Evolutionary conservation across 805 yeast species (phyloP).

Genomic region (Candida maesae): DNA sequence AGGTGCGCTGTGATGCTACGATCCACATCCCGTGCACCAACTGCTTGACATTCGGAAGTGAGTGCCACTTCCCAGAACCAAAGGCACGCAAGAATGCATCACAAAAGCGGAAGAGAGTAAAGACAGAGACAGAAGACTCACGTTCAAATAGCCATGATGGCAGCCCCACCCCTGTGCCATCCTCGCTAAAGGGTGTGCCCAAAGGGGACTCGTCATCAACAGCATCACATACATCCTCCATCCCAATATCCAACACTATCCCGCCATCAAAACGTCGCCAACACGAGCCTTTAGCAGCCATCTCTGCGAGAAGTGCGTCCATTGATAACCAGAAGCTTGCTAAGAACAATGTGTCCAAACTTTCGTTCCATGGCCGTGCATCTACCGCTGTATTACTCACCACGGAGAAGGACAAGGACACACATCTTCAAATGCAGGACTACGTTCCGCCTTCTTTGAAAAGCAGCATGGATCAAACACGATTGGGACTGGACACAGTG

Average conservation of each 20-base stretch:
- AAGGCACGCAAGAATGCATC: slow-evolving; percentile 39
- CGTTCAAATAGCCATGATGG: no score
- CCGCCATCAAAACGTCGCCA: slow-evolving; percentile 23
- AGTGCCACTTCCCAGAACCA: slow-evolving; percentile 63
- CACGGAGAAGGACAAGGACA: slow-evolving; percentile 8
- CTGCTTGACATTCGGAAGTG: slow-evolving; percentile 69
- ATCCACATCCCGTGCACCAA: slow-evolving; percentile 59
- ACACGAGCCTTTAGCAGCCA: slow-evolving; percentile 32
- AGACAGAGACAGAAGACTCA: background rate
- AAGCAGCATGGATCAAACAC: slow-evolving; percentile 26
- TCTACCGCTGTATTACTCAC: slow-evolving; percentile 36
- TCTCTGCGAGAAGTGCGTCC: slow-evolving; percentile 29
- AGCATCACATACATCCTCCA: background rate
- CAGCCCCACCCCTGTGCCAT: no score
- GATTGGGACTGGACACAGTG: slow-evolving; percentile 42
- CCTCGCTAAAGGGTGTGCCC: no score
- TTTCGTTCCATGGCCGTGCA: slow-evolving; percentile 51
- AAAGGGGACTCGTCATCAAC: background rate
- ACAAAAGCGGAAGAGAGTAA: slow-evolving; percentile 18
- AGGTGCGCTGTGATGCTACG: slow-evolving; percentile 77
- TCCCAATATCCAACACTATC: slow-evolving; percentile 17
- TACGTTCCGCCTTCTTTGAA: slow-evolving; percentile 25
- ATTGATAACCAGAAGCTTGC: slow-evolving; percentile 25
- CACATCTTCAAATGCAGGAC: slow-evolving; percentile 33
- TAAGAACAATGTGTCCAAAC: slow-evolving; percentile 18